phyloP scores from a whole-genome alignment of 768 basidiomycete genomes.

The Naganishia friedmannii region DNA sequence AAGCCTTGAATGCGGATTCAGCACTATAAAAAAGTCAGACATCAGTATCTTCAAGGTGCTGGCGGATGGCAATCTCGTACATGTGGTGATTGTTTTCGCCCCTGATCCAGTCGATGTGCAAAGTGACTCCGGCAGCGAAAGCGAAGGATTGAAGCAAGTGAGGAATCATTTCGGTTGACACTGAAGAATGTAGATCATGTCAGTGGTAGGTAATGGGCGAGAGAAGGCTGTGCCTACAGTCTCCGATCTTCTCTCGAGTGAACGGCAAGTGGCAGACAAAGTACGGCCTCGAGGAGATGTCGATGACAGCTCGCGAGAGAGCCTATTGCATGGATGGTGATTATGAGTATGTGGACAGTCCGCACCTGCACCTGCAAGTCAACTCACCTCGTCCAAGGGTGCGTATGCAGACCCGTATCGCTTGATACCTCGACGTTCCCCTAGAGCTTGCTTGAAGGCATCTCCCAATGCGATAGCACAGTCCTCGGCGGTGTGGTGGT shows the following conservation, averaged over 20 bases:
- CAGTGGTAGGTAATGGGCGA: not conserved
- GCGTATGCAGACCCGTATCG: conserved; percentile 96
- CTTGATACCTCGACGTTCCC: conserved; percentile 88
- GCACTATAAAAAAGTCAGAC: conserved; percentile 58
- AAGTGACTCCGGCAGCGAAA: conserved; percentile 87
- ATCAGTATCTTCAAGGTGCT: not conserved
- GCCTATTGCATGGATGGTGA: conserved; percentile 58
- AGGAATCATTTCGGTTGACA: conserved; percentile 88
- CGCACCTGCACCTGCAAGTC: not conserved
- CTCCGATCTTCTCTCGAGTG: conserved; percentile 56
- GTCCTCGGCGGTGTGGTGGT: conserved; percentile 98
- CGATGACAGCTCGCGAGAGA: conserved; percentile 90
- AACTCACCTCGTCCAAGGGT: conserved; percentile 84
- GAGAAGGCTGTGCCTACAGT: conserved; percentile 52
- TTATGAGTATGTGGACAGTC: not conserved
- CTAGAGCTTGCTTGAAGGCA: conserved; percentile 91
- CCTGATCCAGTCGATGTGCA: conserved; percentile 89
- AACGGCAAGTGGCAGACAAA: conserved; percentile 78
- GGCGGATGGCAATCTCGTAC: conserved; percentile 53
- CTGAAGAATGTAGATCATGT: conserved; percentile 28
- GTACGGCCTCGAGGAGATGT: conserved; percentile 95
- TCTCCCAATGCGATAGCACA: conserved; percentile 56
- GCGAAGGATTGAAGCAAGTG: conserved; percentile 97
- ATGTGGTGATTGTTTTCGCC: conserved; percentile 98
- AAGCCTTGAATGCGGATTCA: conserved; percentile 96